phyloP scores from a whole-genome alignment of 2,329 filamentous ascomycete genomes.

The Fusarium gaditjirri region DNA sequence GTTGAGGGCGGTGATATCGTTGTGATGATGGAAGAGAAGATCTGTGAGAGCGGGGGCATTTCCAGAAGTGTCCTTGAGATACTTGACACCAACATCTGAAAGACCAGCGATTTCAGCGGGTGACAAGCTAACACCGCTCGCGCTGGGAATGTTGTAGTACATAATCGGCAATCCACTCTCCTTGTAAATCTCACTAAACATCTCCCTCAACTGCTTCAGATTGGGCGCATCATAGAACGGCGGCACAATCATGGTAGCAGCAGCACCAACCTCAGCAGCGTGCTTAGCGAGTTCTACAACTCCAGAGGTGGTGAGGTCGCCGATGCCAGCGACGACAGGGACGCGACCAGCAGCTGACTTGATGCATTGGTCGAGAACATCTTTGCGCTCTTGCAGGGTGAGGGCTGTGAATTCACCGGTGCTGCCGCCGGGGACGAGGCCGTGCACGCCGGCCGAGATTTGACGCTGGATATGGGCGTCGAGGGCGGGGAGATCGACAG shows the following conservation, averaged over 20 bases:
- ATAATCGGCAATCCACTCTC: conserved; percentile 56
- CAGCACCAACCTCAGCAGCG: conserved; percentile 49
- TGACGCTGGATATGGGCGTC: conserved; percentile 57
- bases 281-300: conserved; percentile 48
- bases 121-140: conserved; percentile 54
- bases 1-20: conserved; percentile 59
- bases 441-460: conserved; percentile 58
- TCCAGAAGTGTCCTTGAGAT: conserved; percentile 64
- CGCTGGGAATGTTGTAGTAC: conserved; percentile 63
- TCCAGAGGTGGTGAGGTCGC: conserved; percentile 53
- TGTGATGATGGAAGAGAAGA: conserved; percentile 55
- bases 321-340: conserved; percentile 56
- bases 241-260: conserved; percentile 60
- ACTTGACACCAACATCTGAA: conserved; percentile 58
- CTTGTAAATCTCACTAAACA: conserved; percentile 55
- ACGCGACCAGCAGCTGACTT: conserved; percentile 53
- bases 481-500: conserved; percentile 50
- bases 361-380: conserved; percentile 51
- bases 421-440: conserved; percentile 61
- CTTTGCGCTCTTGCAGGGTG: conserved; percentile 56
- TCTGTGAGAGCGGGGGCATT: conserved; percentile 62
- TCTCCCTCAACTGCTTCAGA: conserved; percentile 47
- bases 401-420: conserved; percentile 60
- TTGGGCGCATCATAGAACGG: conserved; percentile 60
- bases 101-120: conserved; percentile 57